Conservation (phyloP, 495 filamentous ascomycete species). For the Penicillium alfredii region DNA sequence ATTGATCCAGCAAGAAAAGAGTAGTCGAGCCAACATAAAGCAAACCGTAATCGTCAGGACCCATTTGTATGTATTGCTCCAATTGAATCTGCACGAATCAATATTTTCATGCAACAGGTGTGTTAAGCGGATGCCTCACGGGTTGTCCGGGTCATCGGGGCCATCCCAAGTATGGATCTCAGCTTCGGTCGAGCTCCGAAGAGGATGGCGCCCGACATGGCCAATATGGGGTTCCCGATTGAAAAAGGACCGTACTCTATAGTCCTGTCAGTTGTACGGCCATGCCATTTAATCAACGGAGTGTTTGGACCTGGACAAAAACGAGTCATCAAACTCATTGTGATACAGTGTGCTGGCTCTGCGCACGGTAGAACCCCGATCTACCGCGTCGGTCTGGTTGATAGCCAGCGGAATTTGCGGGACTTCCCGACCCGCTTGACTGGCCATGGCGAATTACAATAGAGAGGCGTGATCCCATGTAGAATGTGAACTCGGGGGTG, state of each 20-base stretch:
- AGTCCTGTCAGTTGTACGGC: too few relatives aligned
- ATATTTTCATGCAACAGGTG: too few relatives aligned
- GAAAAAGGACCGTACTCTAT: slow-evolving; percentile 19
- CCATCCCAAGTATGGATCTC: slow-evolving; percentile 33
- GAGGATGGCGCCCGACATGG: slow-evolving; percentile 17
- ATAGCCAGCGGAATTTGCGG: background rate
- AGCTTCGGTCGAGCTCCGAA: slow-evolving; percentile 16
- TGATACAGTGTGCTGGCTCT: slow-evolving; percentile 14
- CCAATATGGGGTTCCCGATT: slow-evolving; percentile 19
- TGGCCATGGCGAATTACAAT: background rate
- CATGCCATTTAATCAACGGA: background rate
- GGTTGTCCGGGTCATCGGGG: slow-evolving; percentile 29
- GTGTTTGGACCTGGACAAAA: slow-evolving; percentile 12
- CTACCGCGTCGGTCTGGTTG: background rate
- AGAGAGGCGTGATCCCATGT: too few relatives aligned
- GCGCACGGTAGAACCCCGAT: slow-evolving; percentile 3
- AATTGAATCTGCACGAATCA: slow-evolving; percentile 8
- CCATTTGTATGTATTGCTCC: slow-evolving; percentile 29
- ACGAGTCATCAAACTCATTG: slow-evolving; percentile 23
- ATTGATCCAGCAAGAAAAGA: background rate
- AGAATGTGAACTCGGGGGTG: too few relatives aligned
- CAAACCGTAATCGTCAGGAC: slow-evolving; percentile 36
- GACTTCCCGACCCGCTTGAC: background rate
- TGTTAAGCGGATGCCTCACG: slow-evolving; percentile 2
- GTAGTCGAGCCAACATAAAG: slow-evolving; percentile 25